A percentile compares a stretch with the other conserved stretches of the same genome.
Conservation (phyloP, 768 basidiomycete species). For the Tremella yokohamensis region DNA sequence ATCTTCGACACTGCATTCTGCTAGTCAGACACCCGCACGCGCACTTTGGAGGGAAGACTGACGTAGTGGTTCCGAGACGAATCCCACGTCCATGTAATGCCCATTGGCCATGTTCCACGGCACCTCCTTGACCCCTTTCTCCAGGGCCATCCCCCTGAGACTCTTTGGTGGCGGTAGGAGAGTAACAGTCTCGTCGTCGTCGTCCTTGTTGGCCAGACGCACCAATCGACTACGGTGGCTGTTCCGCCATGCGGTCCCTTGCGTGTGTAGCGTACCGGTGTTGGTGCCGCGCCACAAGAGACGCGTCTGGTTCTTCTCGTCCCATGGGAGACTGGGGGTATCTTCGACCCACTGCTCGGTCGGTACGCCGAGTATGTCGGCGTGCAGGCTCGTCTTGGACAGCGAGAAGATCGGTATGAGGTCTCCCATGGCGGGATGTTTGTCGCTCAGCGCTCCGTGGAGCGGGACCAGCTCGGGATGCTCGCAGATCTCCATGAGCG, state of each 20-base stretch:
- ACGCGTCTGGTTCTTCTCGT: slow-evolving; percentile 27
- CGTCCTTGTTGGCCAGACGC: slow-evolving; percentile 18
- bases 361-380: slow-evolving; percentile 45
- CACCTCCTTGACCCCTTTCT: neutral
- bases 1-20: slow-evolving; percentile 41
- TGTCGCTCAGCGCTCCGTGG: slow-evolving; percentile 49
- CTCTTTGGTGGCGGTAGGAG: slow-evolving; percentile 12
- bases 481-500: slow-evolving; percentile 50
- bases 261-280: slow-evolving; percentile 35
- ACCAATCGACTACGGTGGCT: slow-evolving; percentile 45
- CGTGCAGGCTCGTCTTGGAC: slow-evolving; percentile 41
- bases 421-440: slow-evolving; percentile 20
- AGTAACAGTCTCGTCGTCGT: slow-evolving; percentile 7
- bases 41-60: slow-evolving; percentile 12
- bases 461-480: slow-evolving; percentile 49
- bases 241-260: slow-evolving; percentile 32
- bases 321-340: slow-evolving; percentile 34
- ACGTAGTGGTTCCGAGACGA: slow-evolving; percentile 41
- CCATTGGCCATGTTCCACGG: slow-evolving; percentile 16
- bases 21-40: neutral
- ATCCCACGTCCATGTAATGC: slow-evolving; percentile 35
- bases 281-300: slow-evolving; percentile 49
- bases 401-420: slow-evolving; percentile 43
- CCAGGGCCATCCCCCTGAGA: slow-evolving; percentile 4
- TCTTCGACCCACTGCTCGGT: slow-evolving; percentile 42